Evolutionary conservation across 345 rosid species (phyloP).

Genomic region (Pugionium cornutum): DNA sequence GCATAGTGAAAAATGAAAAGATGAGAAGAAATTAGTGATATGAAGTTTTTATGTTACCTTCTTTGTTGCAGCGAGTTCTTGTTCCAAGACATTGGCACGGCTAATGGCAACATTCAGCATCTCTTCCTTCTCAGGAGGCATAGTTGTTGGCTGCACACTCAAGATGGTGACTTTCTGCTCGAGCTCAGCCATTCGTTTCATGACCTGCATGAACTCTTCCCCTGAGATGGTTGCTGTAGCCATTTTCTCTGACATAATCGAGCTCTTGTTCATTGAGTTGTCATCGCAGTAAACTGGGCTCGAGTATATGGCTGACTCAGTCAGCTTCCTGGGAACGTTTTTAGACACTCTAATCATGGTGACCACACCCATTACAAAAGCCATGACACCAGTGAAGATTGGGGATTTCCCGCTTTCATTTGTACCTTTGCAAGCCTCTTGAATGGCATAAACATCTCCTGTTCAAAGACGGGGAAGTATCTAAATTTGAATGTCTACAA

Average conservation of each 20-base stretch:
- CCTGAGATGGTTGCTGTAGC: constrained; percentile 45
- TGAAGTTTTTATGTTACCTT: constrained; percentile 47
- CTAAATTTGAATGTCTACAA: too few species aligned
- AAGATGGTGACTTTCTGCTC: constrained; percentile 65
- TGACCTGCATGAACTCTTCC: constrained; percentile 56
- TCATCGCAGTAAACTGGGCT: constrained; percentile 47
- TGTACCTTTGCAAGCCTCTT: constrained; percentile 42
- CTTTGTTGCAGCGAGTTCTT: constrained; percentile 75
- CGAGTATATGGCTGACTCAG: constrained; percentile 61
- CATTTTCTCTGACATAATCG: constrained; percentile 37
- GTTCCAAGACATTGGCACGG: constrained; percentile 70
- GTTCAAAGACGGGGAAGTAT: constrained; percentile 13
- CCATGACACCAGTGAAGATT: constrained; percentile 75
- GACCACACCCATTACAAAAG: constrained; percentile 77
- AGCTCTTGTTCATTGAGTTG: constrained; percentile 43
- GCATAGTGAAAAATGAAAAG: too few species aligned
- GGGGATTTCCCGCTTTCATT: constrained; percentile 55
- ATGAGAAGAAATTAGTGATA: too few species aligned
- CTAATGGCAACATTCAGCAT: constrained; percentile 66
- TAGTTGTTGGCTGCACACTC: constrained; percentile 52
- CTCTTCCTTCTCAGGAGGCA: constrained; percentile 83
- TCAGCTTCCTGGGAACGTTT: constrained; percentile 67
- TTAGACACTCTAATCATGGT: constrained; percentile 77
- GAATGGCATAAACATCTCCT: constrained; percentile 43
- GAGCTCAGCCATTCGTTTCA: constrained; percentile 79